Percentiles rank a stretch among this genome's conserved stretches.
Conservation (phyloP, 2,329 filamentous ascomycete species). For the Blastomyces silverae region DNA sequence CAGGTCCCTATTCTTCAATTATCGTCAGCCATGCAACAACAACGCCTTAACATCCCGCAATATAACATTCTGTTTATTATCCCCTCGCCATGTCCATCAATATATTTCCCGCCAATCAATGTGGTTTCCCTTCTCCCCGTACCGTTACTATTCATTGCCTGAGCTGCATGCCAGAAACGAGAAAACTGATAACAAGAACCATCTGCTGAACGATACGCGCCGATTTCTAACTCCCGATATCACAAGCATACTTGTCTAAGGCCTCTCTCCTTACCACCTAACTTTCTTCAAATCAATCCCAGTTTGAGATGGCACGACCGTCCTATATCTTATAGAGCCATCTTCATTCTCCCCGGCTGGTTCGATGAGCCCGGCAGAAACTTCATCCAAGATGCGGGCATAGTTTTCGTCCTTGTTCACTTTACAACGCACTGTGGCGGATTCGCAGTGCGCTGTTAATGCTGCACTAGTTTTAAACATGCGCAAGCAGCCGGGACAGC, state of each 20-base stretch:
- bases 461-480: conserved; percentile 35
- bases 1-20: not conserved
- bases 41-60: not conserved
- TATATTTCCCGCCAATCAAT: not conserved
- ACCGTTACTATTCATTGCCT: too few relatives aligned
- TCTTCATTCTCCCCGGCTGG: conserved; percentile 30
- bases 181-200: not conserved
- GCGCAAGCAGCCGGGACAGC: conserved; percentile 38
- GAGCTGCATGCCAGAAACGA: not conserved
- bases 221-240: not conserved
- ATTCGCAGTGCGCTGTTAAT: conserved; percentile 40
- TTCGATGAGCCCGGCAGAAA: conserved; percentile 37
- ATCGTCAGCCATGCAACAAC: not conserved
- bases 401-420: conserved; percentile 29
- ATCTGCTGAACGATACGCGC: not conserved
- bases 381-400: conserved; percentile 33
- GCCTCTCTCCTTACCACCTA: conserved; percentile 16
- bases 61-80: not conserved
- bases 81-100: not conserved
- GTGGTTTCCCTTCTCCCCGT: not conserved
- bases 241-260: not conserved
- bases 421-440: conserved; percentile 31
- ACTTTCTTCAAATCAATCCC: conserved; percentile 18
- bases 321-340: conserved; percentile 33
- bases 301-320: conserved; percentile 18